Percentiles rank a stretch among this genome's conserved stretches.
These are phyloP conservation scores for Metschnikowia koreensis DNA, from an alignment of 805 yeast genomes.

Conservation along the genomic window DNA sequence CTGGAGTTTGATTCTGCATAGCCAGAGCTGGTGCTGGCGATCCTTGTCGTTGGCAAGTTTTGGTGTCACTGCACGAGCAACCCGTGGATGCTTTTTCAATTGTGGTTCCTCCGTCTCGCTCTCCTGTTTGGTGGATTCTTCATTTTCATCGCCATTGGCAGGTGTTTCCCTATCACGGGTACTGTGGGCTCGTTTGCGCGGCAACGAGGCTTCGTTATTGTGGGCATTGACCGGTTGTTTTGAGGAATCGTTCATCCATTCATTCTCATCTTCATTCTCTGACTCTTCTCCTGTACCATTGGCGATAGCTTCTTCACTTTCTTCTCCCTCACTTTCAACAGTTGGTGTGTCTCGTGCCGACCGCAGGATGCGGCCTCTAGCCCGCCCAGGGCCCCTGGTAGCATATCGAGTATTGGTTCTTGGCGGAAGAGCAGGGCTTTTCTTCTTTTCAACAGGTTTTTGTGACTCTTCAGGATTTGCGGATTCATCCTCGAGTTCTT, in stretches of 20 bases:
- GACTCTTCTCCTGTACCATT: neutral
- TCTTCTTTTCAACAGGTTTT: neutral
- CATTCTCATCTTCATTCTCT: neutral
- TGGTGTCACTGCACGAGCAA: constrained; percentile 2
- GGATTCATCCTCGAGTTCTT: constrained; percentile 8
- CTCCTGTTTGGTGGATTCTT: neutral
- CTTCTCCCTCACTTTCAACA: neutral
- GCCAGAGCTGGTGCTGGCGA: constrained; percentile 45
- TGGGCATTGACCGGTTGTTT: neutral
- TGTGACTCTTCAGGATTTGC: neutral
- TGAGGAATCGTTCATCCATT: neutral
- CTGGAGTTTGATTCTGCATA: constrained; percentile 49
- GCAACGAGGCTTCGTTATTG: neutral
- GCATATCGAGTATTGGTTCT: neutral
- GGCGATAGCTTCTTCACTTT: neutral
- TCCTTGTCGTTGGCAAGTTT: constrained; percentile 27
- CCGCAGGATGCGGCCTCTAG: neutral
- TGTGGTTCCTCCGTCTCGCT: constrained; percentile 9
- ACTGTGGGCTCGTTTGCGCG: neutral
- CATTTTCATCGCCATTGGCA: too few species aligned
- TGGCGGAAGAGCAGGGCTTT: neutral
- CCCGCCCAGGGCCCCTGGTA: neutral
- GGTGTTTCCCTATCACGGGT: neutral
- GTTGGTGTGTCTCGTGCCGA: neutral
- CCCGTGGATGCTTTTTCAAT: neutral